phyloP scores from a whole-genome alignment of 176 grass and related monocot genomes.

The Tillandsia leiboldiana region DNA sequence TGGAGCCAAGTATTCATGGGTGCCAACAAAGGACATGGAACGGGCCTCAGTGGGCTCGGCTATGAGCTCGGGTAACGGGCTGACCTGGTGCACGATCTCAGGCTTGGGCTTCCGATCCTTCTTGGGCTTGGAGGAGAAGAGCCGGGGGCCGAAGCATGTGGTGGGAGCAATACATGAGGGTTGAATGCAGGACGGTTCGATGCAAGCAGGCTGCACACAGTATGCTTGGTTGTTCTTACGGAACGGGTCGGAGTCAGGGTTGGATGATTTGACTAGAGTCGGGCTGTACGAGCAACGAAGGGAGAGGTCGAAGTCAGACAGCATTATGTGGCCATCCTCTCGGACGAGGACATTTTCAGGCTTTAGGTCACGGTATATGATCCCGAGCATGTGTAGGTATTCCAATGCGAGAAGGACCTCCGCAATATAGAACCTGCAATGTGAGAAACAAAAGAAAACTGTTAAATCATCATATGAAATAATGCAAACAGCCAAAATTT shows the following conservation, averaged over 20 bases:
- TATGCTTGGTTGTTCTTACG: constrained; percentile 64
- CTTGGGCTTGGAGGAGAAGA: constrained; percentile 69
- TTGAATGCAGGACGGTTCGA: constrained; percentile 78
- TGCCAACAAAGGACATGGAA: constrained; percentile 92
- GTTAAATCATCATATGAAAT: no score
- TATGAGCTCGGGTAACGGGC: constrained; percentile 63
- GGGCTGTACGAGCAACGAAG: constrained; percentile 57
- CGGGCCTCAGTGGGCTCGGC: constrained; percentile 79
- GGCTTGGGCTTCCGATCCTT: constrained; percentile 45
- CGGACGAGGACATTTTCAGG: constrained; percentile 88
- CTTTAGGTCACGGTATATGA: constrained; percentile 93
- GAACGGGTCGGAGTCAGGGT: constrained; percentile 44
- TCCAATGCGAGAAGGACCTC: constrained; percentile 78
- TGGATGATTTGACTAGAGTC: constrained; percentile 57
- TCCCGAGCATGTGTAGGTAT: constrained; percentile 88
- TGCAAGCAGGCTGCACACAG: constrained; percentile 77
- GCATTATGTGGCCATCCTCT: constrained; percentile 92
- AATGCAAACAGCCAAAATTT: no score
- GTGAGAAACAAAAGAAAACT: constrained; percentile 10
- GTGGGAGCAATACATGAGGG: constrained; percentile 75
- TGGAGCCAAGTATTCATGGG: constrained; percentile 88
- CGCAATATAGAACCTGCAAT: constrained; percentile 83
- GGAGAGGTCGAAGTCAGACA: constrained; percentile 81
- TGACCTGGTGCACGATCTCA: constrained; percentile 49
- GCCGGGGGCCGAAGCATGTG: constrained; percentile 63